Conservation (phyloP, 345 rosid species). For the Populus ilicifolia region DNA sequence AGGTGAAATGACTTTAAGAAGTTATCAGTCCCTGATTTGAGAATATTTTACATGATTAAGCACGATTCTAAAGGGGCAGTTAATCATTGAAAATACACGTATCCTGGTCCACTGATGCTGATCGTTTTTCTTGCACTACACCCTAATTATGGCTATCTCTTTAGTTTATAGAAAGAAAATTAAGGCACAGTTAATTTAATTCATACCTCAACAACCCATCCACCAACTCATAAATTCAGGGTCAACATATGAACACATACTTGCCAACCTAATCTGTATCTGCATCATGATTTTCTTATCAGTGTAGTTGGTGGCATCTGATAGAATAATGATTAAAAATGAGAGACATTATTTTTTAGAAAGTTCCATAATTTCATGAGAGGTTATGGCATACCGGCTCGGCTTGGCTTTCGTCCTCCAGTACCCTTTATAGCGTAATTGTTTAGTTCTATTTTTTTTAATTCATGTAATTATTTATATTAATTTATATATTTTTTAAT, state of each 20-base stretch:
- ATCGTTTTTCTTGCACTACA: background rate
- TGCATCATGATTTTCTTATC: background rate
- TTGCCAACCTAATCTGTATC: slow-evolving; percentile 26
- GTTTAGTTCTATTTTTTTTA: no score
- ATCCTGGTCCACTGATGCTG: background rate
- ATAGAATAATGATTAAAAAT: background rate
- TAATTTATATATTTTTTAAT: no score
- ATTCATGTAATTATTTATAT: rapidly evolving
- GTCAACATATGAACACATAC: slow-evolving; percentile 1
- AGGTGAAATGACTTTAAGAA: no score
- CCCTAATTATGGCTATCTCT: background rate
- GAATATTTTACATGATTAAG: background rate
- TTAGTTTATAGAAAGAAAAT: background rate
- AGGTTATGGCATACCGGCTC: background rate
- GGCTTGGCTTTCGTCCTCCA: background rate
- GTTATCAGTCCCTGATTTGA: background rate
- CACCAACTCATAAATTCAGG: background rate
- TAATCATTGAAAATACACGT: background rate
- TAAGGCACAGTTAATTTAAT: background rate
- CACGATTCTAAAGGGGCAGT: background rate
- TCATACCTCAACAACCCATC: slow-evolving; percentile 15
- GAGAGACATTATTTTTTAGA: background rate
- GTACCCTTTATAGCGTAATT: no score
- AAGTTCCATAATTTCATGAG: background rate
- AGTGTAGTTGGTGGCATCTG: slow-evolving; percentile 6